Evolutionary conservation across 2,329 filamentous ascomycete species (phyloP).

Genomic region (Fusarium coffeatum): DNA sequence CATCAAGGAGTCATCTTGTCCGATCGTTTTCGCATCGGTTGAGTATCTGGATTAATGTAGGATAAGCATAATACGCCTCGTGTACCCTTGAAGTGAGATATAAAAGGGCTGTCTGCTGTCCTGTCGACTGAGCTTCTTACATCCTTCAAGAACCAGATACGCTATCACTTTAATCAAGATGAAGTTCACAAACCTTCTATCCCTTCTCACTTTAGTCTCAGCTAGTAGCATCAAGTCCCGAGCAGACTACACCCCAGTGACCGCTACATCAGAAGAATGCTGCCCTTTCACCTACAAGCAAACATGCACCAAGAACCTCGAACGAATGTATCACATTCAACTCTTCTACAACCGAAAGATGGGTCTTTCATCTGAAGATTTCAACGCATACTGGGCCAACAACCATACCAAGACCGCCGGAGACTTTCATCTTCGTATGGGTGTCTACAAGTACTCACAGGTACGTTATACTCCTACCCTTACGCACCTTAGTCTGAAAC

Average conservation of each 20-base stretch:
- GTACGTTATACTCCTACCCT: fast-evolving
- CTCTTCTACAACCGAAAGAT: slow-evolving; percentile 13
- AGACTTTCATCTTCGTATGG: slow-evolving; percentile 5
- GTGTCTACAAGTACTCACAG: slow-evolving; percentile 12
- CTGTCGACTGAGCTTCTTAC: fast-evolving
- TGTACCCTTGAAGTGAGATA: neutral
- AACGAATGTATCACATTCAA: slow-evolving; percentile 6
- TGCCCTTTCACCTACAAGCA: slow-evolving; percentile 13
- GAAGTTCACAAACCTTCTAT: neutral
- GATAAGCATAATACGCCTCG: neutral
- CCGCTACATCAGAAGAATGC: neutral
- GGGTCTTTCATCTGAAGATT: neutral
- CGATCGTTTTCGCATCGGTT: too few species aligned
- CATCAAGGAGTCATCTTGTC: neutral
- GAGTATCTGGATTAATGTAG: neutral
- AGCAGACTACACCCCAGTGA: neutral
- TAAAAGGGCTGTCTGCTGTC: neutral
- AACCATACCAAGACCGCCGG: slow-evolving; percentile 17
- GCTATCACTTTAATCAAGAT: fast-evolving
- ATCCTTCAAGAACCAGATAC: too few species aligned
- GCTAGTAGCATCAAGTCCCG: neutral
- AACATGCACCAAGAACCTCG: slow-evolving; percentile 15
- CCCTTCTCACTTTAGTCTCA: neutral
- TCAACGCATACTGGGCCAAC: slow-evolving; percentile 13
- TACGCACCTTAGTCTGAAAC: fast-evolving